These are phyloP conservation scores for Trichosporon coremiiforme DNA, from an alignment of 1,284 basidiomycete genomes.

Conservation along the genomic window DNA sequence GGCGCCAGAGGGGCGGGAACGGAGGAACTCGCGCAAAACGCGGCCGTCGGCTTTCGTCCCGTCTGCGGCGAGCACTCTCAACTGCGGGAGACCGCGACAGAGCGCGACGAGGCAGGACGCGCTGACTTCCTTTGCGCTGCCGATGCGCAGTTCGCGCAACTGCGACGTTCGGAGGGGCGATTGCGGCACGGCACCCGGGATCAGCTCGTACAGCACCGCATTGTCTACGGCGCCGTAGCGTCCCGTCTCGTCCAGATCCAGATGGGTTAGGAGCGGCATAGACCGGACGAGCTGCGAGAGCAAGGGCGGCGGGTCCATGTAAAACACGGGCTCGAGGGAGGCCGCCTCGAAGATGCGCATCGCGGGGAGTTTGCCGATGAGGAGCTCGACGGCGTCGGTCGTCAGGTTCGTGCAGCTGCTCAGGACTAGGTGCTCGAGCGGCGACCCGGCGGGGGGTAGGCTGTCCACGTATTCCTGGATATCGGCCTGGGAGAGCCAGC, in stretches of 20 bases:
- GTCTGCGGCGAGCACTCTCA: constrained; percentile 72
- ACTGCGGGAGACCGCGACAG: constrained; percentile 65
- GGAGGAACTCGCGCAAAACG: constrained; percentile 70
- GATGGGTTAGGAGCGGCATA: constrained; percentile 68
- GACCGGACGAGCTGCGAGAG: constrained; percentile 25
- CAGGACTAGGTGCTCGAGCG: constrained; percentile 73
- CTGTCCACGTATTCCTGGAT: constrained; percentile 58
- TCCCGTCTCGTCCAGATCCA: constrained; percentile 81
- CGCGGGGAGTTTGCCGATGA: constrained; percentile 70
- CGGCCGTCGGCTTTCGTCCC: constrained; percentile 69
- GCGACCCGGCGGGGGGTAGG: constrained; percentile 43
- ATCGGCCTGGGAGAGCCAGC: constrained; percentile 26
- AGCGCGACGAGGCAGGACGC: constrained; percentile 68
- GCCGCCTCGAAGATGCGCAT: constrained; percentile 82
- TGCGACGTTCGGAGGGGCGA: constrained; percentile 31
- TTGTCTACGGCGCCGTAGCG: constrained; percentile 67
- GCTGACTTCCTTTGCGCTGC: constrained; percentile 66
- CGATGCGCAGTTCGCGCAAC: constrained; percentile 73
- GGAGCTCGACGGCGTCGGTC: constrained; percentile 69
- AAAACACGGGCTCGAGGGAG: constrained; percentile 60
- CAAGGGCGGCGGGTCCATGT: constrained; percentile 31
- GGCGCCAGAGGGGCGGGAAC: constrained; percentile 50
- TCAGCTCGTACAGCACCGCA: constrained; percentile 60
- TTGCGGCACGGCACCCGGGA: constrained; percentile 27
- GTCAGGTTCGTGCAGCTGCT: constrained; percentile 75